Evolutionary conservation across 2,329 filamentous ascomycete species (phyloP).

Genomic region (Paracamarosporium sp.): DNA sequence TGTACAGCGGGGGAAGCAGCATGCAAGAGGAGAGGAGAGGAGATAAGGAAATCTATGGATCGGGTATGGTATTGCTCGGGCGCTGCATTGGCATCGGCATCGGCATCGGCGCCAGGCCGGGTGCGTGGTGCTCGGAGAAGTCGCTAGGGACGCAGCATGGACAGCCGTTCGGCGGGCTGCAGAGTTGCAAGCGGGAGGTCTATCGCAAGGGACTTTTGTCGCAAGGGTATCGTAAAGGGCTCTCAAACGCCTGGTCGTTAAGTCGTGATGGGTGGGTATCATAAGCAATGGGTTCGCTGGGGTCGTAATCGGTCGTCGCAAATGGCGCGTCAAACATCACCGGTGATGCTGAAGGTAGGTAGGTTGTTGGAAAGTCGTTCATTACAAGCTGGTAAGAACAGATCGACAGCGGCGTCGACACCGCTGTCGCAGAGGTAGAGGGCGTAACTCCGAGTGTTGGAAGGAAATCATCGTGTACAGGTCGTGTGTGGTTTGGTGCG

Average conservation of each 20-base stretch:
- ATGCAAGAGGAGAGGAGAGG: neutral
- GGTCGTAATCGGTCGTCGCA: constrained; percentile 16
- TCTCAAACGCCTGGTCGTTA: constrained; percentile 2
- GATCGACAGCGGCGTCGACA: neutral
- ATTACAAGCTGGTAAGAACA: constrained; percentile 30
- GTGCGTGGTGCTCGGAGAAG: neutral
- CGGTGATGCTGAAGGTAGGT: constrained; percentile 21
- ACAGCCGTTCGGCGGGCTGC: too few species aligned
- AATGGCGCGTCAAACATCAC: constrained; percentile 22
- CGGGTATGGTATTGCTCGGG: too few species aligned
- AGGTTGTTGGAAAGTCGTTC: constrained; percentile 31
- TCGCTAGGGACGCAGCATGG: neutral
- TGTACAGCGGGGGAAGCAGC: neutral
- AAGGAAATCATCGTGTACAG: neutral
- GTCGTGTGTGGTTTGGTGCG: constrained; percentile 1
- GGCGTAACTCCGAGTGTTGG: neutral
- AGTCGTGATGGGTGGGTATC: constrained; percentile 12
- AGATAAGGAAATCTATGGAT: constrained; percentile 2
- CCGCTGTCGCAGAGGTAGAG: neutral
- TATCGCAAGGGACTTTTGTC: constrained; percentile 4
- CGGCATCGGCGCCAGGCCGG: constrained; percentile 2
- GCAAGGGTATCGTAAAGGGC: constrained; percentile 8
- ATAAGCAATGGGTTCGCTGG: constrained; percentile 7
- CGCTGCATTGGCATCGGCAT: constrained; percentile 5
- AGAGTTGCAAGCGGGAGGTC: neutral